Conservation (phyloP, 345 rosid species). For the Aquilaria malaccensis region DNA sequence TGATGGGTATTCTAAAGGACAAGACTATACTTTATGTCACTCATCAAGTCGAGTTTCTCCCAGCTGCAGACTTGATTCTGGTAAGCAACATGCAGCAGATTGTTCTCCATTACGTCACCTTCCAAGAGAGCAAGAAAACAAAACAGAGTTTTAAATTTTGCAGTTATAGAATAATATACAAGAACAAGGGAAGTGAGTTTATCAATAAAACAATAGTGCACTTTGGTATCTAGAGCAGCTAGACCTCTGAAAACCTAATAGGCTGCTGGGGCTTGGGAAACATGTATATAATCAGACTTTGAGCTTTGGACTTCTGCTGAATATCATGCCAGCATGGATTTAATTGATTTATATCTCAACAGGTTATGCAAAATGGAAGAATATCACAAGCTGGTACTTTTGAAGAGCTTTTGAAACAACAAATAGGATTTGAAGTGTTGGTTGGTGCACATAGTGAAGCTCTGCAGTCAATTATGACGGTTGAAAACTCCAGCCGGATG, state of each 20-base stretch:
- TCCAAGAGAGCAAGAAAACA: background rate
- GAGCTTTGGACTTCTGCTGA: too few relatives aligned
- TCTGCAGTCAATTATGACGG: slow-evolving; percentile 56
- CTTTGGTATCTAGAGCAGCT: too few relatives aligned
- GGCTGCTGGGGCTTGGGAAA: background rate
- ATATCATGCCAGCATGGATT: background rate
- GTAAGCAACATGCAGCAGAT: slow-evolving; percentile 33
- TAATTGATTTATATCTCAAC: slow-evolving; percentile 13
- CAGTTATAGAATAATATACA: too few relatives aligned
- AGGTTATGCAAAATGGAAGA: slow-evolving; percentile 95
- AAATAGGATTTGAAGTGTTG: slow-evolving; percentile 77
- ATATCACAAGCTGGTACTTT: slow-evolving; percentile 78
- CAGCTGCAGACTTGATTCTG: slow-evolving; percentile 88
- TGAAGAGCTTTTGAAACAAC: slow-evolving; percentile 62
- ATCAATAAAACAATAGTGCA: too few relatives aligned
- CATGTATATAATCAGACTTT: background rate
- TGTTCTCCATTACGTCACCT: background rate
- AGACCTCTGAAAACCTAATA: too few relatives aligned
- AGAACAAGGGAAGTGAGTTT: too few relatives aligned
- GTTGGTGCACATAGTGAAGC: slow-evolving; percentile 93
- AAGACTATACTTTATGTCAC: slow-evolving; percentile 82
- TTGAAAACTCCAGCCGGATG: slow-evolving; percentile 49
- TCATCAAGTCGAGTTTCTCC: slow-evolving; percentile 97
- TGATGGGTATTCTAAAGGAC: slow-evolving; percentile 72
- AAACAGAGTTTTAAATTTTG: too few relatives aligned